Evolutionary conservation across 768 basidiomycete genomes (phyloP).

Genomic region (Amanita subjunquillea): DNA sequence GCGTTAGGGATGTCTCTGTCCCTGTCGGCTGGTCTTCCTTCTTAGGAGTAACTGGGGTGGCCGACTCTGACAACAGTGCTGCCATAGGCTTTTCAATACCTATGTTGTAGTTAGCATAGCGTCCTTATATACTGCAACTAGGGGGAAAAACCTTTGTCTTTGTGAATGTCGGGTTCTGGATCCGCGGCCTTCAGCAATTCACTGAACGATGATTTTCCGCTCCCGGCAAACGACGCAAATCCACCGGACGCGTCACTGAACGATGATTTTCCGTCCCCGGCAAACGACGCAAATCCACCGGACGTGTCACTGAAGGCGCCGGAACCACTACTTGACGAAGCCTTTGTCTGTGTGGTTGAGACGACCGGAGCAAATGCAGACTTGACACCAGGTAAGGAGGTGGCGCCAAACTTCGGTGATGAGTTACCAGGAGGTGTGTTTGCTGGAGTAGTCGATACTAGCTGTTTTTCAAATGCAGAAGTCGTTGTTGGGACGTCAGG

Average conservation of each 20-base stretch:
- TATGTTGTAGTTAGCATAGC: neutral
- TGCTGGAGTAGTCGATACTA: constrained; percentile 10
- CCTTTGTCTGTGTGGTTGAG: constrained; percentile 16
- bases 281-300: constrained; percentile 31
- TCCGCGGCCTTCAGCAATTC: neutral
- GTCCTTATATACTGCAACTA: neutral
- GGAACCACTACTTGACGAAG: constrained; percentile 33
- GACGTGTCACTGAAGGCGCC: constrained; percentile 36
- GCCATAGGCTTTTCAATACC: neutral
- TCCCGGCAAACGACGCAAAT: constrained; percentile 31
- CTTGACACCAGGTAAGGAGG: constrained; percentile 25
- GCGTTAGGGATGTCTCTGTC: neutral
- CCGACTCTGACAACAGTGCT: neutral
- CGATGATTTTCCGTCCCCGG: constrained; percentile 26
- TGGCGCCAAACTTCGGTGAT: constrained; percentile 27
- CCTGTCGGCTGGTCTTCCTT: constrained; percentile 2
- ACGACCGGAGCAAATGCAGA: constrained; percentile 20
- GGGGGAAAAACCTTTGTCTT: neutral
- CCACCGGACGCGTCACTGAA: constrained; percentile 33
- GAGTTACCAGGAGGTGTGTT: constrained; percentile 10
- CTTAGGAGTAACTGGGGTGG: neutral
- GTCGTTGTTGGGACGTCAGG: constrained; percentile 20
- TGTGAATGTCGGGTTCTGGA: neutral
- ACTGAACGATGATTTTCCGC: constrained; percentile 39
- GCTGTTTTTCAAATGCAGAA: constrained; percentile 20